Base-by-base conservation (phyloP, 2,329 filamentous ascomycete species). In the Acarospora socialis region DNA sequence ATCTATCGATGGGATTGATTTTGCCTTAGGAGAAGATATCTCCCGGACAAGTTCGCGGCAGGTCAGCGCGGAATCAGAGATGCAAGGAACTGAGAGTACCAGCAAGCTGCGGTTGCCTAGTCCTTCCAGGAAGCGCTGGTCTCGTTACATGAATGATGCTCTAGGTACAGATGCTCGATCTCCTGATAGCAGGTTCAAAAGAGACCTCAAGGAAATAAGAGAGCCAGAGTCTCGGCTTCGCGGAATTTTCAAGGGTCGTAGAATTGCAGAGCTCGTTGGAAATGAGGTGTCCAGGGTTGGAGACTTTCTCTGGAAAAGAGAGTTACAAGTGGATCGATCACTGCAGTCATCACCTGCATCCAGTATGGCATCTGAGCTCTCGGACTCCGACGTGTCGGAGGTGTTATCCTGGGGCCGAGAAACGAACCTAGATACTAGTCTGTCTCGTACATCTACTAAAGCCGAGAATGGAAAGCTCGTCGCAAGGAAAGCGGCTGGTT, bases 221-320 rank as follows among this genome's bases (percentile, higher is more conserved):
- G 34, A 62, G 50, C 43, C 59, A 57, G 46, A 73, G 59, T 71
- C 70, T 7, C 73, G 70, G 21, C 63, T 83, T 6, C 71, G 76
- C 24, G 73, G 77, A 5, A 76, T 93, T 28, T 78, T 93, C 55
- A 87, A 83, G 55, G 77, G 75, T 18, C 23, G 12, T 3, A 67
- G 79, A 34, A 73, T 87, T 40, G 80, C 82, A 38, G 79, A 72
- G 18, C 66, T 82, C 18, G 69, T 92, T 3, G 67, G 70, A n/a
- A 65, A 63, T 38, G 73, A 77, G 44, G 65, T 75, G 5, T 66
- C 69, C 0, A 70, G 68, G 44, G 64, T 77, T 20, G 68, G 70
- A 10, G 70, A 73, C 30, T 60, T 69, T 25, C 66, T 77, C 14
- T 61, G 73, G 52, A 68, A 65, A 42, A 70, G 66, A 44, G 73